These are phyloP conservation scores for Acorus gramineus DNA, from an alignment of 106 monocot genomes.

Conservation along the genomic window DNA sequence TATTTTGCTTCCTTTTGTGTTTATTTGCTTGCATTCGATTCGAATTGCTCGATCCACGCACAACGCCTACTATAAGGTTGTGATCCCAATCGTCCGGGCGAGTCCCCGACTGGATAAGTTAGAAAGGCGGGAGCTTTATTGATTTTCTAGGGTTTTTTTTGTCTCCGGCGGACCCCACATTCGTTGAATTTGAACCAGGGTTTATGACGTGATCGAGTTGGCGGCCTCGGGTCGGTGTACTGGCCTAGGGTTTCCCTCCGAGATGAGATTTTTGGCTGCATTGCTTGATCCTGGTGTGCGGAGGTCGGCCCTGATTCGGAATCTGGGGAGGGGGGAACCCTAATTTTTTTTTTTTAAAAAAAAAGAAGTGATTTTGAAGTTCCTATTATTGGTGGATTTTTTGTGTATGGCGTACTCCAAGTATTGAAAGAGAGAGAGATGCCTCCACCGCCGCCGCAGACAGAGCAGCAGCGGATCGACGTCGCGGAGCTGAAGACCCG, in stretches of 20 bases:
- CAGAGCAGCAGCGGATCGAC: conserved; percentile 26
- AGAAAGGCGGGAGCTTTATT: too few relatives aligned
- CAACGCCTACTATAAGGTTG: too few relatives aligned
- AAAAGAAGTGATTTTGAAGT: conserved; percentile 2
- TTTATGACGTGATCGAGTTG: too few relatives aligned
- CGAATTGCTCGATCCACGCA: too few relatives aligned
- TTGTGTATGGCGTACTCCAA: conserved; percentile 8
- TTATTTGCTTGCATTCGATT: too few relatives aligned
- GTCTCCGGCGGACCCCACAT: too few relatives aligned
- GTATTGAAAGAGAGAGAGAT: conserved; percentile 7
- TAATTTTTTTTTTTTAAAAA: not conserved
- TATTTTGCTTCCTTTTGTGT: too few relatives aligned
- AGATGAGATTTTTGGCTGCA: conserved; percentile 15
- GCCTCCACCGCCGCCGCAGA: not conserved
- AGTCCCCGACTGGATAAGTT: too few relatives aligned
- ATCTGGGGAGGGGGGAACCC: not conserved
- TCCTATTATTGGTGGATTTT: conserved; percentile 6
- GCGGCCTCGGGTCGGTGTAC: not conserved
- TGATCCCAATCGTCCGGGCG: too few relatives aligned
- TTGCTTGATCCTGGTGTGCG: conserved; percentile 8
- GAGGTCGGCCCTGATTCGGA: not conserved
- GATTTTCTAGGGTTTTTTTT: too few relatives aligned
- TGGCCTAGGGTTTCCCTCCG: not conserved
- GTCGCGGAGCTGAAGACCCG: conserved; percentile 28
- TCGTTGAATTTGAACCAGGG: too few relatives aligned